Conservation (phyloP, 2,329 filamentous ascomycete genomes). For the Sclerotinia subarctica region DNA sequence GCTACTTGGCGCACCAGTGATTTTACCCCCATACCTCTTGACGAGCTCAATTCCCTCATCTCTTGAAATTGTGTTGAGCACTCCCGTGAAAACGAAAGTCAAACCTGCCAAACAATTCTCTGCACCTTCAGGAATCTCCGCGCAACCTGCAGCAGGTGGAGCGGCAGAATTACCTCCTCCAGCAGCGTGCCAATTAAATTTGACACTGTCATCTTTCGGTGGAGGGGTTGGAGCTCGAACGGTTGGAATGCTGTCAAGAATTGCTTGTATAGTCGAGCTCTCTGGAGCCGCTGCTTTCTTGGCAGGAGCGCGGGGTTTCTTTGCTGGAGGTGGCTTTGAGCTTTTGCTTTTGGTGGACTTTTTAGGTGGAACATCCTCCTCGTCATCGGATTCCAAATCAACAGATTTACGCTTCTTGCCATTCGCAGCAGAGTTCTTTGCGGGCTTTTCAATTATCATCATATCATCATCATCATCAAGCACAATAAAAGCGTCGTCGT, state of each 20-base stretch:
- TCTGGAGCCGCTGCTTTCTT: constrained; percentile 67
- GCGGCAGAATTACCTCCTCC: constrained; percentile 59
- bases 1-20: constrained; percentile 78
- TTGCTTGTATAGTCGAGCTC: constrained; percentile 71
- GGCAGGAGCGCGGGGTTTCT: constrained; percentile 38
- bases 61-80: constrained; percentile 74
- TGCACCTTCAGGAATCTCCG: constrained; percentile 75
- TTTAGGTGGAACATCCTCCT: constrained; percentile 52
- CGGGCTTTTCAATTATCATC: constrained; percentile 34
- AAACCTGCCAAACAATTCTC: constrained; percentile 89
- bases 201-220: constrained; percentile 62
- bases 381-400: constrained; percentile 53
- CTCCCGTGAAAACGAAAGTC: constrained; percentile 91
- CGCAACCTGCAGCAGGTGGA: constrained; percentile 59
- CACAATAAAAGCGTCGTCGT: constrained; percentile 35
- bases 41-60: constrained; percentile 84
- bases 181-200: constrained; percentile 75
- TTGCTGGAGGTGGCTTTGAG: constrained; percentile 36
- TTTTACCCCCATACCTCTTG: constrained; percentile 91
- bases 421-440: constrained; percentile 34
- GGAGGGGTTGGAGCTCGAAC: constrained; percentile 83
- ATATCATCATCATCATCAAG: constrained; percentile 46
- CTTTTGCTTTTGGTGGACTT: constrained; percentile 45
- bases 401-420: constrained; percentile 59
- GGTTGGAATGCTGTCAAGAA: constrained; percentile 82